Conservation (phyloP, 805 yeast species). For the Candida xiaguanensis region DNA sequence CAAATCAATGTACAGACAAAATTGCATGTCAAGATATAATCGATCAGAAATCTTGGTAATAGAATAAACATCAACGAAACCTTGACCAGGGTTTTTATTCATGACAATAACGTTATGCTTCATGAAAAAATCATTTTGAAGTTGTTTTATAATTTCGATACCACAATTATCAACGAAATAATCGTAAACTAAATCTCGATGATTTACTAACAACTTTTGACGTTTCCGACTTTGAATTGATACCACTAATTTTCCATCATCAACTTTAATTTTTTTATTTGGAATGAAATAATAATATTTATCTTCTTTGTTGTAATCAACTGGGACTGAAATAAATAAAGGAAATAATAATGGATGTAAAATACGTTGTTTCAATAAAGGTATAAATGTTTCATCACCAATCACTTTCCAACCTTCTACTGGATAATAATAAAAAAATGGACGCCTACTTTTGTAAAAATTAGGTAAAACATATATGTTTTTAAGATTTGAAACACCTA, state of each 20-base stretch:
- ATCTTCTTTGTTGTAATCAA: background rate
- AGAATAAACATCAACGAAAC: background rate
- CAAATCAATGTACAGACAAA: background rate
- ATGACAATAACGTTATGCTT: background rate
- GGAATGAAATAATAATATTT: background rate
- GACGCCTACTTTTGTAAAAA: background rate
- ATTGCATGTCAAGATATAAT: background rate
- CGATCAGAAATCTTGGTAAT: background rate
- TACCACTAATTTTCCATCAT: background rate
- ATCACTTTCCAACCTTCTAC: background rate
- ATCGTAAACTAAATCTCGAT: background rate
- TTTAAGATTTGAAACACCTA: background rate
- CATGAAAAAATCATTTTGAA: background rate
- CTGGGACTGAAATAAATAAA: background rate
- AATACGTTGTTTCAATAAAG: background rate
- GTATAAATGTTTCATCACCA: background rate
- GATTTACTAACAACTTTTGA: background rate
- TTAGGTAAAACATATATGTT: background rate
- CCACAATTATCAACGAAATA: background rate
- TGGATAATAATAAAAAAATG: background rate
- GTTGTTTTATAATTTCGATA: background rate
- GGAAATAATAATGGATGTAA: constrained; percentile 2
- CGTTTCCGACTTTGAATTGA: background rate
- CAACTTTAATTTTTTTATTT: no score
- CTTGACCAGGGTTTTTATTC: background rate